Base-by-base conservation (phyloP, 805 yeast genomes). In the Metschnikowia lunata region DNA sequence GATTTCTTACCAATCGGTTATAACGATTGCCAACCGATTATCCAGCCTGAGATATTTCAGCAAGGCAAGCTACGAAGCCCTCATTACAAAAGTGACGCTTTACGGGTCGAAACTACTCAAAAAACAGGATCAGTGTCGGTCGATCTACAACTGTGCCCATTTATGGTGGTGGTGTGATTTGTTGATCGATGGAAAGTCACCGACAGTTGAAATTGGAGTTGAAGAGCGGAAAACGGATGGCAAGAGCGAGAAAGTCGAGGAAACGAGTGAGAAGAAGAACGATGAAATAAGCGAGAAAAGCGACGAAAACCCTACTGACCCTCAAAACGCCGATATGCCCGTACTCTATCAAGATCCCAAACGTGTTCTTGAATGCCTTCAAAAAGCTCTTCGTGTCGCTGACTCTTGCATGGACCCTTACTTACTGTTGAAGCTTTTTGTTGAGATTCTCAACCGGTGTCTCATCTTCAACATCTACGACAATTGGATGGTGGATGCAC, bases 101-200 rank as follows among this genome's bases (percentile, higher is more conserved):
- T 88, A 88, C 57, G 95, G 96, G 6, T 87, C 96, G 11, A 88
- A 87, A 62, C 72, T 93, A 40, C 72, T 91, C 57, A 88, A 87
- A 62, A 91, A 91, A 62, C 89, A 93, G 30, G 98, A 91, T 58
- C 99, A 93, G 63, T 90, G 97, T 62, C 79, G 97, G 12, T 83
- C 96, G 0, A 95, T 89, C 6, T 88, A 85, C 60, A 65, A 79
- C 40, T 90, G 96, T 35, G 82, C 96, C 1, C 97, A 93, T 64
- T 67, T 93, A 39, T 93, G 97, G 97, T 87, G 95, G 93, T 85
- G 91, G 58, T 80, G 83, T 23, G 89, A 85, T 47, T 49, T 73
- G 13, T 61, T 60, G 40, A 58, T 62, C n/a, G 63, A 54, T 7
- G 67, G 58, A 9, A 45, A 39, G 9, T 59, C 66, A 10, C 66